Evolutionary conservation across 345 rosid species (phyloP).

Genomic region (Toxicodendron radicans): DNA sequence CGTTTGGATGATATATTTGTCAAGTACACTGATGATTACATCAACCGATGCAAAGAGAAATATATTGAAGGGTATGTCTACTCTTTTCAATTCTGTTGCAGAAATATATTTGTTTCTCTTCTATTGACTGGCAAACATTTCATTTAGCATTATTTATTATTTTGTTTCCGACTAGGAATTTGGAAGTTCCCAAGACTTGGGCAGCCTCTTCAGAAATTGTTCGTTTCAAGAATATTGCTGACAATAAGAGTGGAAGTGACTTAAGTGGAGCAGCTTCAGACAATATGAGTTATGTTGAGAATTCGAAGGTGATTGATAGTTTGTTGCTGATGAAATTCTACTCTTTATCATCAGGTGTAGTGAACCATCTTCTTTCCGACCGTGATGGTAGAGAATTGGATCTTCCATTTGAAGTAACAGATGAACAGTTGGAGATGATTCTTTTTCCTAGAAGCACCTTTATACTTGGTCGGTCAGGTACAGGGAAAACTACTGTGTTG

Average conservation of each 20-base stretch:
- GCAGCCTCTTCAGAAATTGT: slow-evolving; percentile 26
- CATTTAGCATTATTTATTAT: not conserved
- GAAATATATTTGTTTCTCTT: not conserved
- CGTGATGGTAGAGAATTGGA: slow-evolving; percentile 39
- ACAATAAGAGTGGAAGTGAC: slow-evolving; percentile 19
- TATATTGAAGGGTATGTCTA: slow-evolving; percentile 48
- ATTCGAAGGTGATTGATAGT: slow-evolving; percentile 51
- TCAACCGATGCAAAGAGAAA: slow-evolving; percentile 43
- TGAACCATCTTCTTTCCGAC: slow-evolving; percentile 40
- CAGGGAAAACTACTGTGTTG: slow-evolving; percentile 58
- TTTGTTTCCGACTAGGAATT: slow-evolving; percentile 31
- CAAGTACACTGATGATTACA: slow-evolving; percentile 39
- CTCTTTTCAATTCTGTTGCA: not conserved
- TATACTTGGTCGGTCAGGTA: slow-evolving; percentile 57
- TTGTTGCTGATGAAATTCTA: slow-evolving; percentile 56
- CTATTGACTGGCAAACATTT: not conserved
- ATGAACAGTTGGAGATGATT: slow-evolving; percentile 43
- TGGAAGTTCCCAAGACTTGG: slow-evolving; percentile 52
- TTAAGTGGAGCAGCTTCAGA: slow-evolving; percentile 18
- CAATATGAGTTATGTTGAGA: slow-evolving; percentile 30
- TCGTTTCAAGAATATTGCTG: slow-evolving; percentile 18
- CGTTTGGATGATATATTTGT: slow-evolving; percentile 42
- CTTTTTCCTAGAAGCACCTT: slow-evolving; percentile 41
- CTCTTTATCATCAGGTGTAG: slow-evolving; percentile 36
- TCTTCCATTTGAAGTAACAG: slow-evolving; percentile 54